These are phyloP conservation scores for Lactifluus volemus DNA, from an alignment of 768 basidiomycete genomes.

Conservation along the genomic window DNA sequence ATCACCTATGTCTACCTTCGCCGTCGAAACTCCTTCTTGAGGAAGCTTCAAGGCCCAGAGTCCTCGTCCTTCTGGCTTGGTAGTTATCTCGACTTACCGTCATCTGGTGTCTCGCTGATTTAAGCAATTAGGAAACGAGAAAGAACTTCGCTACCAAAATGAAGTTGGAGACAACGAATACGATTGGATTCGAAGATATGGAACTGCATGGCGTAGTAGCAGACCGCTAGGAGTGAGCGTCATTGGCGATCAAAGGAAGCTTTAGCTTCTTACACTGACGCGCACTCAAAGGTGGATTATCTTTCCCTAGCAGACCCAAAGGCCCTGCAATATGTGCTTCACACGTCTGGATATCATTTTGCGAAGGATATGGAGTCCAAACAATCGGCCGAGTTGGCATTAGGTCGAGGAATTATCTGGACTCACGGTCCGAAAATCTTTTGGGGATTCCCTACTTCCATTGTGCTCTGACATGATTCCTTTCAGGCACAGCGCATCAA, in stretches of 20 bases:
- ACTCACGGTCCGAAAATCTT: slow-evolving; percentile 17
- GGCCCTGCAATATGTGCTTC: slow-evolving; percentile 26
- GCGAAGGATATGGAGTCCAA: slow-evolving; percentile 8
- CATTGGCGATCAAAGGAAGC: not conserved
- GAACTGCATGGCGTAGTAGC: slow-evolving; percentile 20
- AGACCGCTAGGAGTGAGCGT: slow-evolving; percentile 20
- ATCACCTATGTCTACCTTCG: slow-evolving; percentile 4
- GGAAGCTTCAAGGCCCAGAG: slow-evolving; percentile 11
- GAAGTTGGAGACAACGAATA: slow-evolving; percentile 25
- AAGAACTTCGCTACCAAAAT: slow-evolving; percentile 19
- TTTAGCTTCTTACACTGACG: slow-evolving; percentile 5
- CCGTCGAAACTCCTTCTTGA: slow-evolving; percentile 6
- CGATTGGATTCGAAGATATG: slow-evolving; percentile 24
- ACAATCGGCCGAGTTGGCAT: slow-evolving; percentile 12
- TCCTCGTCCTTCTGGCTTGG: slow-evolving; percentile 8
- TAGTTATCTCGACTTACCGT: not conserved
- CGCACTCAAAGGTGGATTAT: not conserved
- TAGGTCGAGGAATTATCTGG: slow-evolving; percentile 20
- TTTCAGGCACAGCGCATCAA: slow-evolving; percentile 20
- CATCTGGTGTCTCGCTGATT: not conserved
- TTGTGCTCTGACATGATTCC: not conserved
- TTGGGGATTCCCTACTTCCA: not conserved
- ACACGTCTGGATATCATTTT: slow-evolving; percentile 26
- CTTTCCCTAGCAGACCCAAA: slow-evolving; percentile 9
- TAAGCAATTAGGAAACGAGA: slow-evolving; percentile 21